Evolutionary conservation across 495 filamentous ascomycete genomes (phyloP).

Genomic region (Aspergillus conjunctus): DNA sequence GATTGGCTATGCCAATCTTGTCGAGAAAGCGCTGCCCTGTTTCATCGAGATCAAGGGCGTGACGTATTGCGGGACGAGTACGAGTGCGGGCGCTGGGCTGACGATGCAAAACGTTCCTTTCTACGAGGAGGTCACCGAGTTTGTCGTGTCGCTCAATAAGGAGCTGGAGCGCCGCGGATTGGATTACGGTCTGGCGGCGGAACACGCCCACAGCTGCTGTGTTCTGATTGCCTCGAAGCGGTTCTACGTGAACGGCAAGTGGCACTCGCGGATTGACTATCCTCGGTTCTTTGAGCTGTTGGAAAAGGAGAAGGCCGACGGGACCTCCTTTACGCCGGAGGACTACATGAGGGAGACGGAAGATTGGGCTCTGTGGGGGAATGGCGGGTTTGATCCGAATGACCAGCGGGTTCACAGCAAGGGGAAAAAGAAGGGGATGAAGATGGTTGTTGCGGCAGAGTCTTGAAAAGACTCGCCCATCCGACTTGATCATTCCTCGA

Average conservation of each 20-base stretch:
- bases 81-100: constrained; percentile 75
- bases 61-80: constrained; percentile 91
- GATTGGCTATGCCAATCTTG: constrained; percentile 84
- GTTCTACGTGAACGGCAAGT: constrained; percentile 72
- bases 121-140: constrained; percentile 81
- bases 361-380: constrained; percentile 93
- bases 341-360: constrained; percentile 89
- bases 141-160: constrained; percentile 70
- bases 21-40: constrained; percentile 79
- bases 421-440: constrained; percentile 50
- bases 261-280: constrained; percentile 93
- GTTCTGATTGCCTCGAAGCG: constrained; percentile 77
- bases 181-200: constrained; percentile 86
- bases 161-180: constrained; percentile 69
- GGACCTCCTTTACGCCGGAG: constrained; percentile 72
- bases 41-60: constrained; percentile 97
- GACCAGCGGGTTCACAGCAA: constrained; percentile 84
- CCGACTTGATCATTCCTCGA: not conserved
- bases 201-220: constrained; percentile 94
- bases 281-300: constrained; percentile 82
- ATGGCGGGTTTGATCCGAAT: constrained; percentile 89
- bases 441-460: constrained; percentile 4
- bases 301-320: constrained; percentile 61
- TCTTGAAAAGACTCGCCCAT: not conserved
- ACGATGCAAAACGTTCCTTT: constrained; percentile 97